Conservation (phyloP, 2,329 filamentous ascomycete species). For the Verticillium dahliae region DNA sequence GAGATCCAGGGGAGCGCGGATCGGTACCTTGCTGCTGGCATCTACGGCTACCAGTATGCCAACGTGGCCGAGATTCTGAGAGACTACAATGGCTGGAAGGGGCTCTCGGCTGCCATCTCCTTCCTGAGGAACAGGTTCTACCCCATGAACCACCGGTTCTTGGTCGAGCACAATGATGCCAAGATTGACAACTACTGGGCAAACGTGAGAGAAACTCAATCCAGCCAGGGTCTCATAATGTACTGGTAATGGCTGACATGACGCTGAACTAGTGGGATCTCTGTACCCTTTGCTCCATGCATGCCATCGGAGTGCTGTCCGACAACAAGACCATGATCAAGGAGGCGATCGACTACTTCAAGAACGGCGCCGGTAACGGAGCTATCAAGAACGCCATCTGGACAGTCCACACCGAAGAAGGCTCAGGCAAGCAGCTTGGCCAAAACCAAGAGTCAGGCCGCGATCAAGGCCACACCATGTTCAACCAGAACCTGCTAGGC, state of each 20-base stretch:
- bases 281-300: constrained; percentile 31
- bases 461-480: constrained; percentile 36
- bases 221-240: background rate
- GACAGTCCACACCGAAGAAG: constrained; percentile 20
- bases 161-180: constrained; percentile 27
- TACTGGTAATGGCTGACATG: background rate
- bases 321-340: constrained; percentile 34
- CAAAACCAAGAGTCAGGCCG: constrained; percentile 35
- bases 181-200: constrained; percentile 28
- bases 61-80: constrained; percentile 37
- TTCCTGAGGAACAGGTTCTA: constrained; percentile 31
- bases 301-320: constrained; percentile 32
- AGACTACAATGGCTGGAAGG: constrained; percentile 22
- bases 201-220: constrained; percentile 14
- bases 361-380: constrained; percentile 29
- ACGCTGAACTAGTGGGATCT: constrained; percentile 27
- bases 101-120: constrained; percentile 14
- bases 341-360: constrained; percentile 31
- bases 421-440: constrained; percentile 21
- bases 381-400: constrained; percentile 24
- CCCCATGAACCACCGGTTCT: constrained; percentile 28
- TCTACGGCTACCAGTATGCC: constrained; percentile 39
- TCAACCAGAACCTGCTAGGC: constrained; percentile 31
- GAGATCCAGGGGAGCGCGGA: constrained; percentile 26
- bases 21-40: constrained; percentile 29